These are phyloP conservation scores for Russula sp. DNA, from an alignment of 768 basidiomycete species.

Conservation along the genomic window DNA sequence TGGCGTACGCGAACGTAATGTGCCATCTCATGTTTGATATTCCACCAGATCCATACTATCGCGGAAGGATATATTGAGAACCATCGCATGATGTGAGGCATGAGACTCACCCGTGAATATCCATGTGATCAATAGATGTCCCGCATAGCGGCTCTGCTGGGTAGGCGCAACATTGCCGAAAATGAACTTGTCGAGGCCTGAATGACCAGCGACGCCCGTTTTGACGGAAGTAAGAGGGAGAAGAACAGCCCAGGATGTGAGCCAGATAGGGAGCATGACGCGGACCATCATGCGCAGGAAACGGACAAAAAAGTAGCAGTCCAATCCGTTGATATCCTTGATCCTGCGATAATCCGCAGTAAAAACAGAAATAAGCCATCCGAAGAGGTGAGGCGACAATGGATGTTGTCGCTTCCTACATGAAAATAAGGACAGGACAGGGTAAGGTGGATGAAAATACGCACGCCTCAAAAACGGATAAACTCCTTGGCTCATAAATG, in stretches of 20 bases:
- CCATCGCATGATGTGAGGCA: not conserved
- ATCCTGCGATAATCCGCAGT: conserved; percentile 57
- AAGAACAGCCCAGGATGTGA: conserved; percentile 81
- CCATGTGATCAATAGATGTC: conserved; percentile 73
- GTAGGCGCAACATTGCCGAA: conserved; percentile 70
- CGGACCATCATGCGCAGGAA: conserved; percentile 81
- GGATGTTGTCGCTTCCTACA: conserved; percentile 53
- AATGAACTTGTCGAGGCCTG: conserved; percentile 63
- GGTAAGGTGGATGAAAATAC: conserved; percentile 22
- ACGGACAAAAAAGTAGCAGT: conserved; percentile 91
- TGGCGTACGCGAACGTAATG: conserved; percentile 81
- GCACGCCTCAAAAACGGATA: conserved; percentile 49
- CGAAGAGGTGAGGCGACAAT: conserved; percentile 44
- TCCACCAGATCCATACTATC: conserved; percentile 80
- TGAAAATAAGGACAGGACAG: not conserved
- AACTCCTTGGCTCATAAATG: conserved; percentile 83
- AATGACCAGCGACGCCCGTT: conserved; percentile 41
- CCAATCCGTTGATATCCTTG: conserved; percentile 68
- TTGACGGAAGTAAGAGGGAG: conserved; percentile 66
- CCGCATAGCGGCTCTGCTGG: conserved; percentile 59
- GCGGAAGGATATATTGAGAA: not conserved
- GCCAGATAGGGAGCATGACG: conserved; percentile 85
- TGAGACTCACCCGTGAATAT: conserved; percentile 67
- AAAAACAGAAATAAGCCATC: conserved; percentile 67
- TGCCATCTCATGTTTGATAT: conserved; percentile 73